Base-by-base conservation (phyloP, 176 grass and related monocot genomes). In the Thalia dealbata region DNA sequence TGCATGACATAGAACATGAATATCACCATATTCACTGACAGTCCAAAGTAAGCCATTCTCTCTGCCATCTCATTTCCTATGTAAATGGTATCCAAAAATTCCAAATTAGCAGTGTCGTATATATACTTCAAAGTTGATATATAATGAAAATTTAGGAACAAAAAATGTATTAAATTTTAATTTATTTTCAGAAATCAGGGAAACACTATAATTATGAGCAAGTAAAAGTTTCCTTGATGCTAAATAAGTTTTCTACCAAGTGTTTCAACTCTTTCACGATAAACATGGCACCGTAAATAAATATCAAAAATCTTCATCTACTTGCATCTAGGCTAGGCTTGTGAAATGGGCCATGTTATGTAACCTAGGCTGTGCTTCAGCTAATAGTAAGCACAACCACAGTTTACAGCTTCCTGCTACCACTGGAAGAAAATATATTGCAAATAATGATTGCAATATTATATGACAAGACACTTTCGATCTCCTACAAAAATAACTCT, bases 1-100 rank as follows among this genome's bases (percentile, higher is more conserved):
- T 96, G 92, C 92, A 96, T 96, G 14, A 92, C 48, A 60, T 92
- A 87, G 77, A 96, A 96, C 86, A 96, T 86, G 86, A 96, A 96
- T 48, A 85, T 55, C 2, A 96, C 86, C 92, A 96, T 96, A 78
- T 96, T 96, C 32, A 96, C 89, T 27, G 86, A 84, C 2, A 96
- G 80, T 7, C 92, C 92, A 71, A 80, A 96, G 85, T 96, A 96
- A 50, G 92, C 92, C 92, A 96, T 92, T 6, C 92, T 86, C 80
- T 96, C 92, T 12, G 89, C 92, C 86, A 87, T 88, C 80, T 96
- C 92, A 73, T 96, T 96, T 58, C 86, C 84, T 86, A 69, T 25
- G 41, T 10, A 51, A n/a, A 67, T 44, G 50, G 5, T n/a, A n/a
- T n/a, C n/a, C n/a, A n/a, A n/a, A n/a, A 13, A 28, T 14, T 21